Evolutionary conservation across 805 yeast species (phyloP).

Genomic region (Ogataea methylovora): DNA sequence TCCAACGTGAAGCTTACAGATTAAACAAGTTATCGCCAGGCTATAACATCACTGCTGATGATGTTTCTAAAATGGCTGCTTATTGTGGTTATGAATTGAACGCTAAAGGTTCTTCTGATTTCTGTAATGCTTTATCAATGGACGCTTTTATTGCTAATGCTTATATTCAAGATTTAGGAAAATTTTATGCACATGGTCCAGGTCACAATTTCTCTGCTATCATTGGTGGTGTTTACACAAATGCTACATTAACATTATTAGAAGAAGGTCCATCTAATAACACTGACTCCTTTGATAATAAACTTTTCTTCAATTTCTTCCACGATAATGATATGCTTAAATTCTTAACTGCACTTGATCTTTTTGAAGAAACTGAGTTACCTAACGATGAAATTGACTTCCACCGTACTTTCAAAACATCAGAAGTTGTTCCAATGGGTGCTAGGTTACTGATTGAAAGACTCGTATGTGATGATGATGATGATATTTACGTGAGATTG

Average conservation of each 20-base stretch:
- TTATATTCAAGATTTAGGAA: constrained; percentile 50
- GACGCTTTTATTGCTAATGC: constrained; percentile 59
- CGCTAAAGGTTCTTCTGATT: constrained; percentile 56
- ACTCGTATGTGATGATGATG: constrained; percentile 27
- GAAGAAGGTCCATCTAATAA: constrained; percentile 11
- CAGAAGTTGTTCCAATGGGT: constrained; percentile 51
- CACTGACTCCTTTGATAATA: constrained; percentile 4
- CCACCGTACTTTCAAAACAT: constrained; percentile 33
- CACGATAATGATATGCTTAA: constrained; percentile 67
- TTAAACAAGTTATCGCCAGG: constrained; percentile 49
- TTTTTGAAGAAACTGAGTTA: constrained; percentile 33
- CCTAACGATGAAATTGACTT: constrained; percentile 40
- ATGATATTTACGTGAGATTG: constrained; percentile 35
- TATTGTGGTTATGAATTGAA: constrained; percentile 75
- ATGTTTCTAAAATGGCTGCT: constrained; percentile 44
- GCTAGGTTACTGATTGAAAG: constrained; percentile 46
- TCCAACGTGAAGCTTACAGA: constrained; percentile 48
- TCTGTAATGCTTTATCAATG: constrained; percentile 61
- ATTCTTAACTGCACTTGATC: constrained; percentile 57
- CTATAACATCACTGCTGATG: constrained; percentile 41
- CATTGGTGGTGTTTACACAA: constrained; percentile 56
- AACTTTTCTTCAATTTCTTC: constrained; percentile 61
- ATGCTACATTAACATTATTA: constrained; percentile 25
- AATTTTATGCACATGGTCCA: constrained; percentile 56
- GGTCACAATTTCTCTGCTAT: constrained; percentile 53